A percentile compares a stretch with the other conserved stretches of the same genome.
phyloP scores from a whole-genome alignment of 306 rosid species.

The Calophaca sinica region DNA sequence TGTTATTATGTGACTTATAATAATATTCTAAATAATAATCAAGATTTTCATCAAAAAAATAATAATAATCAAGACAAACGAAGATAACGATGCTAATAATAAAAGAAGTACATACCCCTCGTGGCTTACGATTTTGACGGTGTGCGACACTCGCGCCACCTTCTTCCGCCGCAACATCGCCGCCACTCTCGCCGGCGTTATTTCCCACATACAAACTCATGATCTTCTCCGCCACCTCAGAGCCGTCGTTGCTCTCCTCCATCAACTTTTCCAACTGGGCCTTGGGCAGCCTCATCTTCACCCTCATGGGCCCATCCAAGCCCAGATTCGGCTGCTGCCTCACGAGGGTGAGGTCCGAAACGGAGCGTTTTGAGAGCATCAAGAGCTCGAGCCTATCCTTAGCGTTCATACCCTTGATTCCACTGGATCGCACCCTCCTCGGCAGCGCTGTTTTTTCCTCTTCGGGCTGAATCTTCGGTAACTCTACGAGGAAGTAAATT shows the following conservation, averaged over 20 bases:
- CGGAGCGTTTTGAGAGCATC: conserved; percentile 72
- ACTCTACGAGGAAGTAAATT: conserved; percentile 66
- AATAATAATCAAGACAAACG: background rate
- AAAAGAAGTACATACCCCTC: conserved; percentile 53
- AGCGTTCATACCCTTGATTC: conserved; percentile 61
- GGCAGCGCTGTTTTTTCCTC: conserved; percentile 31
- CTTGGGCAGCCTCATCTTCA: conserved; percentile 74
- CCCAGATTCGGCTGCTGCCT: conserved; percentile 6
- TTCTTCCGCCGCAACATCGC: conserved; percentile 39
- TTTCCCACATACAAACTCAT: conserved; percentile 54
- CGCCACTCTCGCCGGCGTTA: background rate
- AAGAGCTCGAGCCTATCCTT: conserved; percentile 78
- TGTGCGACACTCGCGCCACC: conserved; percentile 33
- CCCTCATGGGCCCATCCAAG: conserved; percentile 51
- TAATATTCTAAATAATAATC: background rate
- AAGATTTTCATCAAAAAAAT: too few species aligned
- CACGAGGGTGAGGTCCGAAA: conserved; percentile 59
- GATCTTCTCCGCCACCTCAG: conserved; percentile 73
- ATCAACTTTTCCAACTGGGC: conserved; percentile 66
- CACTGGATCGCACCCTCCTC: conserved; percentile 68
- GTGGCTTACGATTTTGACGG: conserved; percentile 47
- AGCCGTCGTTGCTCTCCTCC: conserved; percentile 65
- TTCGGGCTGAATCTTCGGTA: conserved; percentile 51
- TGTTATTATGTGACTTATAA: background rate
- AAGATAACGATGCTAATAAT: background rate